A percentile compares a stretch with the other conserved stretches of the same genome.
Evolutionary conservation across 192 early-diverging fungal genomes (phyloP).

Genomic region (Podila epicladia): DNA sequence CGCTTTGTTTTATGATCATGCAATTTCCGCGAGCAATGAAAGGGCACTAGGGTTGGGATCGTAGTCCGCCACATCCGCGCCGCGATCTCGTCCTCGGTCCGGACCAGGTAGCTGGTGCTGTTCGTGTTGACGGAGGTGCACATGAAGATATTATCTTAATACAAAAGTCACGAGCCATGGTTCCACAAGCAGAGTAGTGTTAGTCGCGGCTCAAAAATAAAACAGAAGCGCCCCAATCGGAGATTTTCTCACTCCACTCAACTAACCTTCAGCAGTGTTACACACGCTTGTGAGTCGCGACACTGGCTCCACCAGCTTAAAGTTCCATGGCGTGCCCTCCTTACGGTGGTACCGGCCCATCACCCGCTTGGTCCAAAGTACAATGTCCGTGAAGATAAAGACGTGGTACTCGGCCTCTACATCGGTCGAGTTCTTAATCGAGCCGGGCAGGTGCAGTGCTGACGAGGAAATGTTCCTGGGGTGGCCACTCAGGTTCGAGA

Average conservation of each 20-base stretch:
- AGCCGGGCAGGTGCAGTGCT: conserved; percentile 27
- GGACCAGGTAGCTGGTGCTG: conserved; percentile 35
- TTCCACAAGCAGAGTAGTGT: neutral
- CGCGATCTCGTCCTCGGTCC: conserved; percentile 42
- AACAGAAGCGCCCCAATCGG: neutral
- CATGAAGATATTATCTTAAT: conserved; percentile 40
- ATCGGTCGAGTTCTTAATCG: conserved; percentile 47
- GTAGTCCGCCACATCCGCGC: conserved; percentile 45
- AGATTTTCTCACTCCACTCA: too few relatives aligned
- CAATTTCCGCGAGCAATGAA: conserved; percentile 43
- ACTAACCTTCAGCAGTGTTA: conserved; percentile 37
- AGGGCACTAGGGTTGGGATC: conserved; percentile 39
- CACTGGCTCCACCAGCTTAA: conserved; percentile 44
- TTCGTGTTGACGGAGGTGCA: conserved; percentile 40
- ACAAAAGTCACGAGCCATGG: neutral
- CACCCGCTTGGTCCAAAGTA: conserved; percentile 46
- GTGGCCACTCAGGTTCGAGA: conserved; percentile 19
- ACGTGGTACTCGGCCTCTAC: conserved; percentile 44
- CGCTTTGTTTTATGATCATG: conserved; percentile 5
- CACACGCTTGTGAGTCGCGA: conserved; percentile 38
- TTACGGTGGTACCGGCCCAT: conserved; percentile 47
- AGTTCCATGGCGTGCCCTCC: conserved; percentile 44
- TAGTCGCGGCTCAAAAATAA: too few relatives aligned
- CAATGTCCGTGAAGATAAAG: conserved; percentile 49
- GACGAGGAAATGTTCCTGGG: conserved; percentile 33